phyloP scores from a whole-genome alignment of 768 basidiomycete genomes.

The Austroboletus festivus region DNA sequence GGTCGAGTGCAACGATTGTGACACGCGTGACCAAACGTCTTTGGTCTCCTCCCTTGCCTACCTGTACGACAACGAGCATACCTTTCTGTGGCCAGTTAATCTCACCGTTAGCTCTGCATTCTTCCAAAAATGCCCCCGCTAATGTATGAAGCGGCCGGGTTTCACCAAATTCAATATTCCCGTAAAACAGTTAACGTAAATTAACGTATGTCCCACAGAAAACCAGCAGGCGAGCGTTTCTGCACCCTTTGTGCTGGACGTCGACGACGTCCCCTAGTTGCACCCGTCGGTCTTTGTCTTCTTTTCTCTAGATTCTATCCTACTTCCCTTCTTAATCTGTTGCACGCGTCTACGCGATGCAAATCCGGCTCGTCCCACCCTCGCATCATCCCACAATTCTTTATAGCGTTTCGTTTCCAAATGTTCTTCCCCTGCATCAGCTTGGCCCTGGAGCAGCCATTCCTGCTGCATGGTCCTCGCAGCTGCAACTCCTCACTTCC shows the following conservation, averaged over 20 bases:
- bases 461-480: conserved; percentile 53
- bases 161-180: conserved; percentile 3
- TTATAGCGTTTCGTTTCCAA: conserved; percentile 53
- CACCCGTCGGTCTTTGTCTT: conserved; percentile 4
- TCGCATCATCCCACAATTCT: conserved; percentile 51
- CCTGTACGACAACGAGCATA: neutral
- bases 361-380: conserved; percentile 51
- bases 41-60: neutral
- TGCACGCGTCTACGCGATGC: conserved; percentile 38
- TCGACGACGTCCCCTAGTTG: conserved; percentile 23
- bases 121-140: too few species aligned
- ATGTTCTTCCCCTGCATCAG: conserved; percentile 34
- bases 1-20: neutral
- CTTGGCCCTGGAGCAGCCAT: conserved; percentile 33
- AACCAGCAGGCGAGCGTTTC: conserved; percentile 20
- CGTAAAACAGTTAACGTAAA: conserved; percentile 28
- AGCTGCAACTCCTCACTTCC: conserved; percentile 47
- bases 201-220: conserved; percentile 30
- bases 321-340: conserved; percentile 26
- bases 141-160: conserved; percentile 6
- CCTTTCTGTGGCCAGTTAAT: neutral
- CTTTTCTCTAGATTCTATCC: conserved; percentile 19
- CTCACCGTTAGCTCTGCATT: too few species aligned
- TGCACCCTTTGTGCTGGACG: conserved; percentile 28
- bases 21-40: neutral